These are phyloP conservation scores for Metschnikowia aberdeeniae DNA, from an alignment of 805 yeast genomes.

Conservation along the genomic window DNA sequence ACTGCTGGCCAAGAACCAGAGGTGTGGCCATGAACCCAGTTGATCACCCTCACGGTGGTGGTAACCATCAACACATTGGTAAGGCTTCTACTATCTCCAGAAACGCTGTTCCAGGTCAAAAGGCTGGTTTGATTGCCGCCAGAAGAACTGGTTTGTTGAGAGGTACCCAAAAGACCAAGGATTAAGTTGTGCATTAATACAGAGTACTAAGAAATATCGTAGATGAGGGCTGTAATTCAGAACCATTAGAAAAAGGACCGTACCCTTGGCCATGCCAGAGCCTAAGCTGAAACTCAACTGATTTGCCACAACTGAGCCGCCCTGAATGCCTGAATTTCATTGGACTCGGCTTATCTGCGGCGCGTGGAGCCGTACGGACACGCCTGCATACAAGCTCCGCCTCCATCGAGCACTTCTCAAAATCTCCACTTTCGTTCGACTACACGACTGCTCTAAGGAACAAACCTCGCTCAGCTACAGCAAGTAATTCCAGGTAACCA, in stretches of 20 bases:
- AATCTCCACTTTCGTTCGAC: background rate
- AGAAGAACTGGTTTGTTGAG: slow-evolving; percentile 99
- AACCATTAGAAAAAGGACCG: too few species aligned
- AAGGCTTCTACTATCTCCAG: slow-evolving; percentile 98
- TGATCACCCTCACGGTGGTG: slow-evolving; percentile 99
- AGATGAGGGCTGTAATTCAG: background rate
- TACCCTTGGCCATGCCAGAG: too few species aligned
- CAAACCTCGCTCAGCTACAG: too few species aligned
- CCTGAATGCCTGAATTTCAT: too few species aligned
- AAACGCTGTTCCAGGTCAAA: slow-evolving; percentile 99
- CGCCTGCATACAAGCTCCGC: slow-evolving; percentile 1
- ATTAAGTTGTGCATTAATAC: slow-evolving; percentile 27
- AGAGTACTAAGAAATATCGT: slow-evolving; percentile 8
- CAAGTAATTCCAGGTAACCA: too few species aligned
- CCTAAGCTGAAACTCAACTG: too few species aligned
- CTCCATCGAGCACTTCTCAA: slow-evolving; percentile 1
- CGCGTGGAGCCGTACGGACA: slow-evolving; percentile 5
- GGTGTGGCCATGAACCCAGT: slow-evolving; percentile 99
- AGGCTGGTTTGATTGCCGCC: slow-evolving; percentile 99
- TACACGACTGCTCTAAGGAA: too few species aligned
- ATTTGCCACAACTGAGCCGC: too few species aligned
- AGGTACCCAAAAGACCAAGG: slow-evolving; percentile 90
- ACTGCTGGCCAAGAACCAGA: slow-evolving; percentile 99
- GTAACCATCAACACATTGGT: slow-evolving; percentile 99
- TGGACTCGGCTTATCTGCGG: background rate